Evolutionary conservation across 2,329 filamentous ascomycete genomes (phyloP).

Genomic region (Nannizziopsis arthrosporioides): DNA sequence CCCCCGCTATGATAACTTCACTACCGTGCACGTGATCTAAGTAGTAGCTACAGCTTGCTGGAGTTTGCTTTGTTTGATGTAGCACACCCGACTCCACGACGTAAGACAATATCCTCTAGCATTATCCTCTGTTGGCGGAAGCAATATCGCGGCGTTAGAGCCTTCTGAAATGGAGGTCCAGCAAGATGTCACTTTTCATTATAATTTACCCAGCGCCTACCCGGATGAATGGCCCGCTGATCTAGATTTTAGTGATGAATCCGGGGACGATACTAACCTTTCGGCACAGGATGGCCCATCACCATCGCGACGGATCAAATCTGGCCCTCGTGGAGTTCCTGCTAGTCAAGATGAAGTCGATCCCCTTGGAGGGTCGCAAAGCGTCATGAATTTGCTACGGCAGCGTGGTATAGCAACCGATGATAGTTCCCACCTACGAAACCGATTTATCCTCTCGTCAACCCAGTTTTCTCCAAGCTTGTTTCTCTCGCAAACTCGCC

Average conservation of each 20-base stretch:
- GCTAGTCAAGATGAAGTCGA: conserved; percentile 89
- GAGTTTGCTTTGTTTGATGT: conserved; percentile 12
- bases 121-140: neutral
- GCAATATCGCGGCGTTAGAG: neutral
- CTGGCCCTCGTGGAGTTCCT: conserved; percentile 65
- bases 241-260: conserved; percentile 59
- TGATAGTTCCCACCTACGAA: conserved; percentile 68
- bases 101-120: neutral
- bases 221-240: conserved; percentile 79
- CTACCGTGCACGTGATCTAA: too few species aligned
- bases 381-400: conserved; percentile 69
- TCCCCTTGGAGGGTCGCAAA: conserved; percentile 75
- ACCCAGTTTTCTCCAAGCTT: conserved; percentile 87
- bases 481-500: conserved; percentile 86
- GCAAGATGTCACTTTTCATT: conserved; percentile 66
- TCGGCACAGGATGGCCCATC: conserved; percentile 15
- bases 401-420: conserved; percentile 68
- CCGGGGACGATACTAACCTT: conserved; percentile 39
- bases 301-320: conserved; percentile 57
- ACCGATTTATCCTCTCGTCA: conserved; percentile 88
- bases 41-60: too few species aligned
- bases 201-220: conserved; percentile 67
- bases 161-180: conserved; percentile 45
- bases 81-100: neutral
- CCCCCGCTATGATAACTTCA: too few species aligned